A percentile compares a stretch with the other conserved stretches of the same genome.
Evolutionary conservation across 2,329 filamentous ascomycete species (phyloP).

Genomic region (Akanthomyces dipterigenus): DNA sequence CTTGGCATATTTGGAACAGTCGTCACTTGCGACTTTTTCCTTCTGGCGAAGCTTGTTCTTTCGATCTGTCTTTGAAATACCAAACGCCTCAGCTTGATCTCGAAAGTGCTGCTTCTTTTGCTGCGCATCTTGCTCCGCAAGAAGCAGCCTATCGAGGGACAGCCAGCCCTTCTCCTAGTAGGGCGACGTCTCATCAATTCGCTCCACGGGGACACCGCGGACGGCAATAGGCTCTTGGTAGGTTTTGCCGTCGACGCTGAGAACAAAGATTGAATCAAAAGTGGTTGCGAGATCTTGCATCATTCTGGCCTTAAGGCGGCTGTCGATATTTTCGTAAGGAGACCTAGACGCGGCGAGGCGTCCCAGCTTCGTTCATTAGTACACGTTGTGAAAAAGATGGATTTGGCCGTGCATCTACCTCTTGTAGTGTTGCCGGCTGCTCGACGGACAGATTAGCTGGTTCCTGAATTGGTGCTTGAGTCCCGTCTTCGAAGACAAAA

Average conservation of each 20-base stretch:
- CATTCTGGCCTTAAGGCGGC: background rate
- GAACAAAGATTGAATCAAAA: constrained; percentile 14
- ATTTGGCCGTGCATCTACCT: background rate
- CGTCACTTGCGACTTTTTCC: constrained; percentile 23
- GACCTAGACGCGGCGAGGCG: background rate
- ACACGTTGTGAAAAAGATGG: background rate
- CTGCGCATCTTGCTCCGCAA: constrained; percentile 19
- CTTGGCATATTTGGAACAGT: constrained; percentile 27
- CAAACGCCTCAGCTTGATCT: background rate
- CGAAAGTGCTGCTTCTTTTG: constrained; percentile 14
- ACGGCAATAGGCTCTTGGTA: constrained; percentile 22
- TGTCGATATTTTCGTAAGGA: background rate
- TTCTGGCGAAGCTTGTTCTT: constrained; percentile 11
- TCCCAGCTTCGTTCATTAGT: background rate
- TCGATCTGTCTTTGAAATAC: background rate
- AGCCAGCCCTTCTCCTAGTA: constrained; percentile 28
- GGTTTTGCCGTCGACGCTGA: constrained; percentile 18
- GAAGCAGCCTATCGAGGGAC: constrained; percentile 24
- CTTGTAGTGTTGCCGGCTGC: background rate
- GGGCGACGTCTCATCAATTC: constrained; percentile 21
- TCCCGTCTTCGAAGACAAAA: background rate
- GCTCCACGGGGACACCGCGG: constrained; percentile 21
- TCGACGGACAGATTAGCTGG: too few relatives aligned
- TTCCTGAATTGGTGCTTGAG: background rate
- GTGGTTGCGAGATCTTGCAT: background rate